Percentiles rank a stretch among this genome's conserved stretches.
Conservation (phyloP, 768 basidiomycete species). For the Scleroderma citrinum region DNA sequence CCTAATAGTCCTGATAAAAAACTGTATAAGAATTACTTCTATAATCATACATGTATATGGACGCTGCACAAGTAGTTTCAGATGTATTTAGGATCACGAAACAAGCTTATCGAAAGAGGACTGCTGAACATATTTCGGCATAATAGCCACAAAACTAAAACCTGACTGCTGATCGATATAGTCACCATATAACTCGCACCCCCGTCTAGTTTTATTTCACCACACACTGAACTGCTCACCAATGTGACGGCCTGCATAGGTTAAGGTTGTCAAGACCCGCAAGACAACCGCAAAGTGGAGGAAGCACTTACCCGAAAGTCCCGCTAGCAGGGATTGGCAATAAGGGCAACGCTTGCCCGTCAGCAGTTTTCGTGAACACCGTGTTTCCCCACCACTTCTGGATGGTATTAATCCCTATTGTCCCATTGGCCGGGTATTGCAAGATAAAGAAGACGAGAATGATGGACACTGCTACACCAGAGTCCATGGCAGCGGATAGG, state of each 20-base stretch:
- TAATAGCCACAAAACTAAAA: too few species aligned
- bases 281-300: background rate
- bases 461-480: constrained; percentile 54
- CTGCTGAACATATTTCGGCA: too few species aligned
- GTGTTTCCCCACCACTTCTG: constrained; percentile 72
- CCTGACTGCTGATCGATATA: too few species aligned
- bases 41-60: too few species aligned
- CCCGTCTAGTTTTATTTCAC: too few species aligned
- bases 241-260: background rate
- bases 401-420: constrained; percentile 48
- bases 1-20: too few species aligned
- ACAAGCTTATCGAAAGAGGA: too few species aligned
- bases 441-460: constrained; percentile 55
- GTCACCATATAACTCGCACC: too few species aligned
- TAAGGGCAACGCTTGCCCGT: constrained; percentile 13
- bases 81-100: too few species aligned
- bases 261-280: background rate
- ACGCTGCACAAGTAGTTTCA: too few species aligned
- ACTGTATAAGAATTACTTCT: too few species aligned
- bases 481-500: constrained; percentile 64
- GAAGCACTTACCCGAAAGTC: constrained; percentile 24
- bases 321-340: constrained; percentile 7
- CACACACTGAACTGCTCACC: too few species aligned
- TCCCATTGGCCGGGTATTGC: constrained; percentile 58
- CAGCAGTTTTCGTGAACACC: constrained; percentile 26